Evolutionary conservation across 2,329 filamentous ascomycete species (phyloP), one percentile per base, ranked within the genome.

Genomic region (Fusarium sp.): DNA sequence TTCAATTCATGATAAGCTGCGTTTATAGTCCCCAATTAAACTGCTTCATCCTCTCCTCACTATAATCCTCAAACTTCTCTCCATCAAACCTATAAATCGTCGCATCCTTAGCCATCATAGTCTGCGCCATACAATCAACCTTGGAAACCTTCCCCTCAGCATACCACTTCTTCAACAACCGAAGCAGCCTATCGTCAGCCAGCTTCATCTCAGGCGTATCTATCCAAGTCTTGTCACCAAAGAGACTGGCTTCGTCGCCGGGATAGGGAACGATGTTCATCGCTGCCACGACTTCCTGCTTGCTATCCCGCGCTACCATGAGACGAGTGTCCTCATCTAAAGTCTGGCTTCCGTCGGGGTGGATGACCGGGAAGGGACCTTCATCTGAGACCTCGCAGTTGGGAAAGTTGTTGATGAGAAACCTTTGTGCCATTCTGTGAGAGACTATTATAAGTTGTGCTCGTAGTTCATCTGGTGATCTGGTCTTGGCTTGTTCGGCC

Each of bases 31-130:
- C 50, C 56, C 56, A 59, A 2, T 8, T 30, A 8, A 59, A 15
- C 47, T 53, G 40, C 11, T 25, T 12, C 47, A 59, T 53, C 29
- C 40, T 43, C 18, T 59, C 56, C 1, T 59, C 47, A 40, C 27
- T 53, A n/a, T 59, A 59, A 34, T 59, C 56, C 32, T 53, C 38
- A 29, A 59, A 59, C 11, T 24, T 27, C 20, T 59, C 56, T 15
- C 56, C 56, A 22, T 53, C 56, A 6, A 59, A 59, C 18, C n/a
- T 32, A 8, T 59, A 59, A 6, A 53, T 45, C 16, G 46, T 59
- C n/a, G 10, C 56, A 38, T 59, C 56, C 5, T 34, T 44, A 1
- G 4, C 56, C 45, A 59, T 53, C 47, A 59, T 8, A 2, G 40
- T 52, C 16, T 53, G 47, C 16, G 56, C 56, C 56, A 59, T 52